Conservation (phyloP, 257 asterid species). For the Mitragyna speciosa region DNA sequence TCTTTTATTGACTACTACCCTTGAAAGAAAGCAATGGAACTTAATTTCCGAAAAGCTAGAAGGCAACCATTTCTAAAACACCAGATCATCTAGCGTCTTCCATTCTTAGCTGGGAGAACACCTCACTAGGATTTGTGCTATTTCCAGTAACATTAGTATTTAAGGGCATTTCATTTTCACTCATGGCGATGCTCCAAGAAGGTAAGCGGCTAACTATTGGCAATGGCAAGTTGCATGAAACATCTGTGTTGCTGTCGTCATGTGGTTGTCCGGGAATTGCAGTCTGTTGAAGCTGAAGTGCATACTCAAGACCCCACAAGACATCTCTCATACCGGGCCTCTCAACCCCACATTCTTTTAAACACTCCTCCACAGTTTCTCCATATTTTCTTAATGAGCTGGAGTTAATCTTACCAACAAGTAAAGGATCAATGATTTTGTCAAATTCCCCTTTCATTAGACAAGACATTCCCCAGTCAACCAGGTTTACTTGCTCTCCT, state of each 20-base stretch:
- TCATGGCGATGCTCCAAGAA: conserved; percentile 22
- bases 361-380: conserved; percentile 48
- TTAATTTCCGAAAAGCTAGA: not conserved
- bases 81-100: conserved; percentile 42
- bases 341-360: conserved; percentile 44
- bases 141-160: conserved; percentile 8
- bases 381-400: conserved; percentile 51
- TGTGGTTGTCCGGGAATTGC: conserved; percentile 24
- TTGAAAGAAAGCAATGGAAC: not conserved
- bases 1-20: not conserved
- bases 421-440: conserved; percentile 48
- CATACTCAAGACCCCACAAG: conserved; percentile 66
- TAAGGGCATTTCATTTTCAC: conserved; percentile 11
- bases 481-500: conserved; percentile 46
- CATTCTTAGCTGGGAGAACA: conserved; percentile 37
- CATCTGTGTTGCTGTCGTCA: conserved; percentile 43
- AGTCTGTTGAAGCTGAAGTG: conserved; percentile 41
- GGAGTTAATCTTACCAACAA: conserved; percentile 43
- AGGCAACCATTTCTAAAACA: not conserved
- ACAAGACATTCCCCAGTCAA: conserved; percentile 56
- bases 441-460: conserved; percentile 40
- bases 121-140: conserved; percentile 28
- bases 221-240: conserved; percentile 37
- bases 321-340: conserved; percentile 62
- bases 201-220: conserved; percentile 35